Percentiles rank a stretch among this genome's conserved stretches.
These are phyloP conservation scores for Trichophyton mentagrophytes DNA, from an alignment of 2,329 filamentous ascomycete genomes.

Conservation along the genomic window DNA sequence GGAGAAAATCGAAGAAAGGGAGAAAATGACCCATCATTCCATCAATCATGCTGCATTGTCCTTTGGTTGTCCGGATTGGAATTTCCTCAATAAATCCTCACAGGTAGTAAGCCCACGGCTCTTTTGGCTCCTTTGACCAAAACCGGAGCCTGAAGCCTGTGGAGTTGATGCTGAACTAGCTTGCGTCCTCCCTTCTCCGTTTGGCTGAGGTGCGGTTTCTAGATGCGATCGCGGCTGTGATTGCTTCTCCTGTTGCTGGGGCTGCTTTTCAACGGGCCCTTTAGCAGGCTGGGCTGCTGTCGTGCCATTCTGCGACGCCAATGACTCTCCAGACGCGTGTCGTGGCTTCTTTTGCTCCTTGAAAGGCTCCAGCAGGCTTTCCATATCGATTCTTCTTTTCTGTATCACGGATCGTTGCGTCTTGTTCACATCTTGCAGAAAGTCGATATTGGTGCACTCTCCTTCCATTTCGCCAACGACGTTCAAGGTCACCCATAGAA, in stretches of 20 bases:
- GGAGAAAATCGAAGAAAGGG: constrained; percentile 37
- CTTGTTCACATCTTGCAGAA: constrained; percentile 1
- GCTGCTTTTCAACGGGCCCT: not conserved
- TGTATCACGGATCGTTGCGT: constrained; percentile 1
- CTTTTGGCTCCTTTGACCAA: too few species aligned
- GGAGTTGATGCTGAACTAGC: not conserved
- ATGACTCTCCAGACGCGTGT: too few species aligned
- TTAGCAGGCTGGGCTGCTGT: not conserved
- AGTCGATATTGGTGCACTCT: not conserved
- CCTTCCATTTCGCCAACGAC: not conserved
- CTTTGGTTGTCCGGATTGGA: not conserved
- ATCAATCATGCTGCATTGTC: not conserved
- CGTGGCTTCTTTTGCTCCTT: not conserved
- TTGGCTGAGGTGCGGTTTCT: not conserved
- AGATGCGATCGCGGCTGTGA: not conserved
- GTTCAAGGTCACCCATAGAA: constrained; percentile 1
- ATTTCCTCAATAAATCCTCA: not conserved
- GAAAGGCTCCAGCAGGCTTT: not conserved
- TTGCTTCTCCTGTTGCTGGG: not conserved
- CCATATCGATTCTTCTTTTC: not conserved
- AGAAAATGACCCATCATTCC: constrained; percentile 15
- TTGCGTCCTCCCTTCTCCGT: not conserved
- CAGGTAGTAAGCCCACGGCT: not conserved
- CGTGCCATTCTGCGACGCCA: not conserved
- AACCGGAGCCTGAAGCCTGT: not conserved